Evolutionary conservation across 75 land plant genomes (phyloP).

Genomic region (Azolla pinnata): DNA sequence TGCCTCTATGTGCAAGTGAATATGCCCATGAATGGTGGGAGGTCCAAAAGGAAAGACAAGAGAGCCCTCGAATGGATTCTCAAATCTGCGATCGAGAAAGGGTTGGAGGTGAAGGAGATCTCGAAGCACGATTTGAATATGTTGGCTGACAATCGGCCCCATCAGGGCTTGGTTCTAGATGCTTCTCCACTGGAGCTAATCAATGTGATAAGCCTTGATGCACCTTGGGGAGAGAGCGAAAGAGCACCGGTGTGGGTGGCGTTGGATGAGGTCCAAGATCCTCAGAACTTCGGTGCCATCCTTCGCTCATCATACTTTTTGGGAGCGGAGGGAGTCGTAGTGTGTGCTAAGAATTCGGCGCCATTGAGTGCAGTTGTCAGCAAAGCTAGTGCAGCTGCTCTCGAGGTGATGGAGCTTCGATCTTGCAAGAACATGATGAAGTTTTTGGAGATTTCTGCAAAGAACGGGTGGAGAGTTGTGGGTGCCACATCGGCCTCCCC

Average conservation of each 20-base stretch:
- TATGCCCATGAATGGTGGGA: conserved; percentile 49
- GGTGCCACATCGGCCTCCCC: conserved; percentile 59
- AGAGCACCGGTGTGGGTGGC: conserved; percentile 75
- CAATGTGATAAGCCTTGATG: conserved; percentile 35
- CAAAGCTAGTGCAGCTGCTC: conserved; percentile 97
- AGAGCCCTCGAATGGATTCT: conserved; percentile 55
- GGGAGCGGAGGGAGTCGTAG: conserved; percentile 75
- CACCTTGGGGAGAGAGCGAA: conserved; percentile 17
- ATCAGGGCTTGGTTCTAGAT: conserved; percentile 87
- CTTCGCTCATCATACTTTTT: conserved; percentile 84
- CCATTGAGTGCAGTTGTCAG: conserved; percentile 97
- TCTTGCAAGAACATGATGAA: conserved; percentile 94
- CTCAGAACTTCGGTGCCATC: conserved; percentile 93
- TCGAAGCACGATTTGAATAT: conserved; percentile 94
- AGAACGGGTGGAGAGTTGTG: conserved; percentile 91
- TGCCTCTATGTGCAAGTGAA: conserved; percentile 78
- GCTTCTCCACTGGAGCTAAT: conserved; percentile 90
- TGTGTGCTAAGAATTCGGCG: conserved; percentile 97
- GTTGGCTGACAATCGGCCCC: conserved; percentile 82
- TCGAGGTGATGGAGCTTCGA: conserved; percentile 75
- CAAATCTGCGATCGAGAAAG: conserved; percentile 49
- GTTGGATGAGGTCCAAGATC: conserved; percentile 90
- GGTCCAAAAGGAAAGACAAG: conserved; percentile 74
- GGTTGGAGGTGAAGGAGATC: conserved; percentile 37
- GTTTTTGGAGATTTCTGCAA: conserved; percentile 55